Evolutionary conservation across 352 stramenopile genomes (phyloP).

Genomic region (Sclerospora graminicola): DNA sequence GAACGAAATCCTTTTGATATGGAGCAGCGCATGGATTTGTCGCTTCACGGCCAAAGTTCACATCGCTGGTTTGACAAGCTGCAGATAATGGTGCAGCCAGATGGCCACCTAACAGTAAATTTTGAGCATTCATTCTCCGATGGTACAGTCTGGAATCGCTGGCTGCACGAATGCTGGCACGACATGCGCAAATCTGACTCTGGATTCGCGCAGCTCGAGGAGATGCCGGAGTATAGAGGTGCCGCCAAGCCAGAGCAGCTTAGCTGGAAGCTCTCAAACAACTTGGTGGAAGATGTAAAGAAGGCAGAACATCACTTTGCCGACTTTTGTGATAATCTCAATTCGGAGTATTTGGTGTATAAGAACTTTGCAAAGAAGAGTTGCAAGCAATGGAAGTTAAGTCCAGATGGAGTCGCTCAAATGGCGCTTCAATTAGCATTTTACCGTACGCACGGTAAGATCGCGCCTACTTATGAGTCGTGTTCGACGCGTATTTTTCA

Average conservation of each 20-base stretch:
- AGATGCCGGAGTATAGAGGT: conserved; percentile 47
- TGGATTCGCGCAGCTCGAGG: conserved; percentile 50
- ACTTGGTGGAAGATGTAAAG: conserved; percentile 64
- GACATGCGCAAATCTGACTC: conserved; percentile 79
- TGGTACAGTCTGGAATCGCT: conserved; percentile 88
- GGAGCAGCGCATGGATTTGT: conserved; percentile 69
- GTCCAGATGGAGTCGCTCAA: conserved; percentile 84
- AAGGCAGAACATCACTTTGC: conserved; percentile 60
- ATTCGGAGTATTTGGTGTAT: conserved; percentile 77
- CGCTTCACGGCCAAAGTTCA: conserved; percentile 72
- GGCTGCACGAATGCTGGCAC: conserved; percentile 87
- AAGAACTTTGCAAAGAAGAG: conserved; percentile 83
- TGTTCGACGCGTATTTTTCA: conserved; percentile 87
- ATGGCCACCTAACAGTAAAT: conserved; percentile 87
- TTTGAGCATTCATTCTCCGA: conserved; percentile 93
- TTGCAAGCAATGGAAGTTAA: conserved; percentile 89
- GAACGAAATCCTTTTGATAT: conserved; percentile 49
- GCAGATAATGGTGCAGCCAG: conserved; percentile 74
- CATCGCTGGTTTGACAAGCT: conserved; percentile 93
- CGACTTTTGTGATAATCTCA: conserved; percentile 52
- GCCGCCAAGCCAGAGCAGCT: conserved; percentile 38
- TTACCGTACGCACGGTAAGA: conserved; percentile 57
- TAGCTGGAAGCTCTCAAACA: conserved; percentile 69
- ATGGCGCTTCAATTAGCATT: conserved; percentile 90
- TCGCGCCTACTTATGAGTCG: conserved; percentile 86